Evolutionary conservation across 768 basidiomycete genomes (phyloP), one percentile per base, ranked within the genome.

Genomic region (Lanmaoa pseudosensibilis): DNA sequence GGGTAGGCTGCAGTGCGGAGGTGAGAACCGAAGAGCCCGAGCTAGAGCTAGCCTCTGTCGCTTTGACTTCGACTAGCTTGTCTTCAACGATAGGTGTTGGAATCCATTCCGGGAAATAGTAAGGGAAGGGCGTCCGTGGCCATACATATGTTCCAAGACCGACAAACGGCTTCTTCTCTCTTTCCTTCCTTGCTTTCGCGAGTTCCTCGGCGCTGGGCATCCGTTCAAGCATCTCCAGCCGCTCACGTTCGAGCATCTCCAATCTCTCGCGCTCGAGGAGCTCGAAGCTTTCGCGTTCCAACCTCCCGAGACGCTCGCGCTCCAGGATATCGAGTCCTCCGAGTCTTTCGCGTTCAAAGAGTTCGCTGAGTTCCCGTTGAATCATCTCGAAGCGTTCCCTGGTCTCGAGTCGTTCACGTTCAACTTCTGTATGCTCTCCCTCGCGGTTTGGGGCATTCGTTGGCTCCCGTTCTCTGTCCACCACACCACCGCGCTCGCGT

Each of bases 41-140:
- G 69, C 62, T 73, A 48, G 52, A 45, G 41, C 62, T 72, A 5
- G 65, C 50, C 51, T 63, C 58, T 54, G 37, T 53, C 46, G 21
- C 15, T 50, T 62, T 63, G 46, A 58, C 38, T 50, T 66, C 64
- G 39, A 58, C 61, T 46, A 30, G 10, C n/a, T 65, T 65, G 58
- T 62, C 65, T 55, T 72, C 70, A 7, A 61, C 51, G 49, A 57
- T 18, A 10, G 70, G 70, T 3, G 66, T 58, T 40, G 70, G 68
- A 44, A 73, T 70, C 62, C 67, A 65, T 37, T 74, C 70, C 23
- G 71, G 71, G 45, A 71, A 73, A 38, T 72, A 72, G 19, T 71
- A 74, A 32, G 71, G 71, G 27, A 74, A 72, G 10, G 70, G 65
- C 12, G 66, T 61, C 52, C 69, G 61, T 44, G 72, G 65, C 67